A percentile compares a stretch with the other conserved stretches of the same genome.
These are phyloP conservation scores for Spergularia marina DNA, from an alignment of 148 eudicot genomes.

Conservation along the genomic window DNA sequence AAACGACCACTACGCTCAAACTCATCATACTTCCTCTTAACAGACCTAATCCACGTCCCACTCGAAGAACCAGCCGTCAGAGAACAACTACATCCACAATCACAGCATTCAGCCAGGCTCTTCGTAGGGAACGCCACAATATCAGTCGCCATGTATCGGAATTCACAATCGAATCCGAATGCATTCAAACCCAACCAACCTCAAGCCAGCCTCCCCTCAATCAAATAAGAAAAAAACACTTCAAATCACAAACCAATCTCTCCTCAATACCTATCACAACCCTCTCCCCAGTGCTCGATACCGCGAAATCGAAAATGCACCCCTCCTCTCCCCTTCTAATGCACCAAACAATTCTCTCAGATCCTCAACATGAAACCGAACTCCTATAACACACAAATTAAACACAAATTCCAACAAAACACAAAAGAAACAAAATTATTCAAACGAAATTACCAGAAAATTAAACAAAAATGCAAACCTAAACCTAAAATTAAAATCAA, in stretches of 20 bases:
- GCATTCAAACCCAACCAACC: slow-evolving; percentile 26
- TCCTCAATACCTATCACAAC: background rate
- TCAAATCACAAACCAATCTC: background rate
- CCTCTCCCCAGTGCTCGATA: background rate
- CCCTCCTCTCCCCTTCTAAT: background rate
- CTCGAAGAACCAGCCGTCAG: slow-evolving; percentile 36
- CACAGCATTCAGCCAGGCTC: slow-evolving; percentile 54
- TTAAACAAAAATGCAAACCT: background rate
- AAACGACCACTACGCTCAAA: slow-evolving; percentile 42
- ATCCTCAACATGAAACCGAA: background rate
- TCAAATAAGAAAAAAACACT: background rate
- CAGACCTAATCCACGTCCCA: slow-evolving; percentile 63
- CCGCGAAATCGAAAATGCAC: background rate
- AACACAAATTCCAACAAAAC: background rate
- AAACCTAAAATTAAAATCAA: background rate
- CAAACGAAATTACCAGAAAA: background rate
- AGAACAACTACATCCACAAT: slow-evolving; percentile 73
- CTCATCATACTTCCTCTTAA: slow-evolving; percentile 74
- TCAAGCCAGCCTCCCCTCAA: background rate
- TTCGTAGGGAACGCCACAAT: slow-evolving; percentile 36
- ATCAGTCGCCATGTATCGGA: slow-evolving; percentile 48
- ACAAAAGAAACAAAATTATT: background rate
- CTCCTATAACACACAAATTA: background rate
- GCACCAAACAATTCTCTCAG: slow-evolving; percentile 4
- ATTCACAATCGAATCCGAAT: slow-evolving; percentile 18